Base-by-base conservation (phyloP, 495 filamentous ascomycete genomes). In the Penicillium lagena region DNA sequence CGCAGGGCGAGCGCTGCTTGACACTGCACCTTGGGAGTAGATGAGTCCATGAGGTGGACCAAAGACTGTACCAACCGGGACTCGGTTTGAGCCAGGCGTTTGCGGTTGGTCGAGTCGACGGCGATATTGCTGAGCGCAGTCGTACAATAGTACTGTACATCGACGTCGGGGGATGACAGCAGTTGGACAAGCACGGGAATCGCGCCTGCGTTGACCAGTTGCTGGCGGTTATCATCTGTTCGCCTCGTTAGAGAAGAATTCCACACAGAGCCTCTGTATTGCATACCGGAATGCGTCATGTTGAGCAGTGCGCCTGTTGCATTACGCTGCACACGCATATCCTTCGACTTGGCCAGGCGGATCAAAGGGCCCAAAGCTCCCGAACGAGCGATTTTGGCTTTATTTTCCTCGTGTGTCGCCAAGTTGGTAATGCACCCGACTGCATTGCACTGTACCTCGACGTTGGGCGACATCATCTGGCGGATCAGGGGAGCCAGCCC, bases 131-230 rank as follows among this genome's bases (percentile, higher is more conserved):
- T 96, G 39, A 98, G 79, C 11, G 93, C 93, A 2, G 93, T 98
- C 30, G 93, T 98, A 71, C 93, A 98, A 67, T 98, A 98, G 67
- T 98, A 98, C 71, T 98, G 93, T 12, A 98, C 93, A 60, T 98
- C 93, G 43, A 96, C 89, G 59, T 98, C 93, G 14, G 82, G 64
- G 31, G 91, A 96, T 11, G 86, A 89, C 30, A 98, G 78, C 17
- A 98, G 77, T 52, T 95, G 89, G 39, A 98, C 93, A 11, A 98
- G 80, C 8, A 97, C 93, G 4, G 93, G 94, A 49, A 98, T 96
- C 9, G 93, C 94, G 41, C 90, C 90, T 38, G 93, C 94, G 47
- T 93, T 91, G 39, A 98, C 93, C 27, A 98, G 81, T 64, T 97
- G 89, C 70, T 96, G 89, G 43, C 93, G 82, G 62, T 98, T 98